A percentile compares a stretch with the other conserved stretches of the same genome.
Evolutionary conservation across 176 grass and related monocot genomes (phyloP).

Genomic region (Dactylis glomerata): DNA sequence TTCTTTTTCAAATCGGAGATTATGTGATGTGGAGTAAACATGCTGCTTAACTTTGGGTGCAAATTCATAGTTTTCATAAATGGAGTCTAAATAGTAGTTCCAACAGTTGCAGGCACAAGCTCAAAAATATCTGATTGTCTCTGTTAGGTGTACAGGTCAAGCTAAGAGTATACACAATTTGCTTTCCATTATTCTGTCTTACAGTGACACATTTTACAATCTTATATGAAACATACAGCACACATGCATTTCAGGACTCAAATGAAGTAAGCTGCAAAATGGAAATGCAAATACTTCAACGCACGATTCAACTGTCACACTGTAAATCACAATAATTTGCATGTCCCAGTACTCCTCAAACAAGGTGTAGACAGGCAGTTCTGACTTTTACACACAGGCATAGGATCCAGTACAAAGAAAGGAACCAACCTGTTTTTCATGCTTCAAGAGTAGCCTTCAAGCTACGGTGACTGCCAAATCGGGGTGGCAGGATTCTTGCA

Average conservation of each 20-base stretch:
- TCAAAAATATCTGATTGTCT: slow-evolving; percentile 1
- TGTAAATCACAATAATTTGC: slow-evolving; percentile 7
- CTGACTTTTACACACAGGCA: background rate
- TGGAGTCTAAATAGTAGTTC: slow-evolving; percentile 19
- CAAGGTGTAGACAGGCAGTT: background rate
- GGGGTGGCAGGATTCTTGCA: slow-evolving; percentile 9
- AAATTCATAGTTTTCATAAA: slow-evolving; percentile 4
- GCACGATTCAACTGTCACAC: background rate
- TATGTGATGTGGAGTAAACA: background rate
- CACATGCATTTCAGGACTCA: background rate
- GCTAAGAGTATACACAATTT: background rate
- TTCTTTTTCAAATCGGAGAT: background rate
- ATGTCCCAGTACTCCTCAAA: background rate
- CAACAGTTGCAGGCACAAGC: background rate
- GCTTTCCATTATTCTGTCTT: background rate
- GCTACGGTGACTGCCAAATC: slow-evolving; percentile 1
- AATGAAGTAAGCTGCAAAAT: background rate
- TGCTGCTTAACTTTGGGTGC: background rate
- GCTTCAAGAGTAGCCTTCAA: background rate
- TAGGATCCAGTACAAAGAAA: background rate
- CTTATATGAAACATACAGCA: background rate
- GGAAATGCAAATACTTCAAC: background rate
- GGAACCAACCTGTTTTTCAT: background rate
- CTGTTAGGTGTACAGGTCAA: background rate
- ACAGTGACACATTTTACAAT: background rate